phyloP scores from a whole-genome alignment of 2,329 filamentous ascomycete species.

The Bretziella fagacearum region DNA sequence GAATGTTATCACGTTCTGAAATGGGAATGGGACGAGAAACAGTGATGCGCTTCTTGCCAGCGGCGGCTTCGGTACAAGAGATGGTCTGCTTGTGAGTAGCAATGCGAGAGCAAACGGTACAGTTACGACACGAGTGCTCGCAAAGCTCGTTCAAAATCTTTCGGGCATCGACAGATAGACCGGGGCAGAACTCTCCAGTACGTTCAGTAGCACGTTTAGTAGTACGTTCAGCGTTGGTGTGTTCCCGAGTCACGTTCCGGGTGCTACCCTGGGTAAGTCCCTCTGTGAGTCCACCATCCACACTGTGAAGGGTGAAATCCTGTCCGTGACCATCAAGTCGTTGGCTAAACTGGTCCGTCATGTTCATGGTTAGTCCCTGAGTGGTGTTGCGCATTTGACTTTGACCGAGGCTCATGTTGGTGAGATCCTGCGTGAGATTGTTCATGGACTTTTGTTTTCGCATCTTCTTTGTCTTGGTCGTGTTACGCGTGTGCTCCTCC shows the following conservation, averaged over 20 bases:
- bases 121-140: slow-evolving; percentile 38
- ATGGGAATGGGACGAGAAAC: slow-evolving; percentile 49
- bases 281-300: background rate
- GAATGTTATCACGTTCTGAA: slow-evolving; percentile 32
- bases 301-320: slow-evolving; percentile 11
- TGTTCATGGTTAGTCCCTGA: background rate
- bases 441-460: slow-evolving; percentile 11
- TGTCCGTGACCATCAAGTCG: slow-evolving; percentile 10
- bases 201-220: background rate
- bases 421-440: slow-evolving; percentile 16
- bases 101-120: slow-evolving; percentile 40
- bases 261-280: slow-evolving; percentile 4
- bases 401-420: slow-evolving; percentile 15
- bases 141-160: slow-evolving; percentile 36
- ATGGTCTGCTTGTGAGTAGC: slow-evolving; percentile 26
- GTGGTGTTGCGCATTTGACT: slow-evolving; percentile 7
- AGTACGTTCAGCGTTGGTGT: slow-evolving; percentile 14
- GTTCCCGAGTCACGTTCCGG: slow-evolving; percentile 7
- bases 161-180: slow-evolving; percentile 34
- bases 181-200: slow-evolving; percentile 22
- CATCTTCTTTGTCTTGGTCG: slow-evolving; percentile 2
- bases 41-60: slow-evolving; percentile 40
- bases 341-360: slow-evolving; percentile 16
- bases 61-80: slow-evolving; percentile 23
- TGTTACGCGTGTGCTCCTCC: slow-evolving; percentile 11